Evolutionary conservation across 441 rosid genomes (phyloP), one percentile per base, ranked within the genome.

Genomic region (Populus hybrid): DNA sequence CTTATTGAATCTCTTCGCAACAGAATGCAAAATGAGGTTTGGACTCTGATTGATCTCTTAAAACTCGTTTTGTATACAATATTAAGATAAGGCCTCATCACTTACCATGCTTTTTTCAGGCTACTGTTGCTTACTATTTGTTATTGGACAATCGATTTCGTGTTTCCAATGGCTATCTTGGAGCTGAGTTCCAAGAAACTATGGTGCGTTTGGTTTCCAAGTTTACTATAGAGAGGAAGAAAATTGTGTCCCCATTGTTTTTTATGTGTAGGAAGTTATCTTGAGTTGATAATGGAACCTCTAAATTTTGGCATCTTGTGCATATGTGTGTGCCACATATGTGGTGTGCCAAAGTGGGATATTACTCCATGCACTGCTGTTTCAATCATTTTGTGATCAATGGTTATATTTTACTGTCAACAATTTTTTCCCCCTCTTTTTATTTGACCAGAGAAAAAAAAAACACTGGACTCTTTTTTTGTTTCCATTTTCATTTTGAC

Each of bases 181-280:
- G 95, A 82, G 94, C 95, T 64, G 97, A 96, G 90, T 92, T 96
- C 86, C 97, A 92, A 85, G 99, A 96, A 87, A 87, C 94, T 61
- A 83, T 90, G 93, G 99, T 96, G 78, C 2, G 84, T 75, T 20
- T 24, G 6, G 69, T 59, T 69, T 53, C 21, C 61, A 53, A 53
- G 61, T 53, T 18, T 18, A 53, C 7, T 53, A 16, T 16, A 53
- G 61, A 8, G 45, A 69, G 14, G 61, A 69, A 64, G 1, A 56
- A 50, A 50, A 18, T 66, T 24, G 33, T 64, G 10, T 33, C 7
- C 20, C 14, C 7, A 2, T 69, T 38, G 61, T 40, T 23, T 26
- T 31, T 31, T 64, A 18, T 65, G n/a, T 14, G 59, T 26, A 14
- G 72, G 33, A 71, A 31, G 66, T 81, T 21, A 63, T 18, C 59